phyloP scores from a whole-genome alignment of 2,329 filamentous ascomycete species.

The Fusarium setosum region DNA sequence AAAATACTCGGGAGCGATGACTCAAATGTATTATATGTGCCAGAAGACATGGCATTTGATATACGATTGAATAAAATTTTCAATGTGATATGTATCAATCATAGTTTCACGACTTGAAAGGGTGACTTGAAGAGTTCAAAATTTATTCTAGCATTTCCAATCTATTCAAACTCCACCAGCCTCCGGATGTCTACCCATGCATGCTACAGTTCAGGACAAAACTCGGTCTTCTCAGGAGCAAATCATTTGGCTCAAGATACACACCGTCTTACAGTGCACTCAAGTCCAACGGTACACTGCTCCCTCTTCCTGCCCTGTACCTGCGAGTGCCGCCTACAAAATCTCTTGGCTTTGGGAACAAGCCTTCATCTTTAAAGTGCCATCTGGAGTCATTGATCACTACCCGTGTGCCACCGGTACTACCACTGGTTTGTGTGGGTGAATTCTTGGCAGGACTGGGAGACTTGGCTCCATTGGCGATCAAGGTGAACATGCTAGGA shows the following conservation, averaged over 20 bases:
- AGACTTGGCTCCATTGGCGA: constrained; percentile 69
- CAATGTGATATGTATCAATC: not conserved
- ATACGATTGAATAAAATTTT: constrained; percentile 19
- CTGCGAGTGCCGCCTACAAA: constrained; percentile 80
- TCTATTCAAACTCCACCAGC: constrained; percentile 20
- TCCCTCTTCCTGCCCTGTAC: constrained; percentile 92
- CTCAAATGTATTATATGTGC: constrained; percentile 43
- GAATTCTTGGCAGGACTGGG: constrained; percentile 57
- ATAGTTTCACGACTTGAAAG: not conserved
- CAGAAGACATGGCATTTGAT: constrained; percentile 10
- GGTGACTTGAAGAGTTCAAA: not conserved
- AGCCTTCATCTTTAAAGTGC: constrained; percentile 85
- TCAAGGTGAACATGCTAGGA: constrained; percentile 80
- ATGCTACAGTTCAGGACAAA: constrained; percentile 4
- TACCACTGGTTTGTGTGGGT: constrained; percentile 44
- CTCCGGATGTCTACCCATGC: constrained; percentile 13
- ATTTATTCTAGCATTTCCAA: constrained; percentile 31
- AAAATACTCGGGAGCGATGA: constrained; percentile 39
- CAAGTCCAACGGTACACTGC: constrained; percentile 92
- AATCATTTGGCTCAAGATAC: constrained; percentile 21
- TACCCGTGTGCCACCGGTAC: constrained; percentile 53
- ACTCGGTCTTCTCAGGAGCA: constrained; percentile 3
- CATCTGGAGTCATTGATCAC: constrained; percentile 83
- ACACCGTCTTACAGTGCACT: constrained; percentile 58
- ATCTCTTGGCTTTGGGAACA: constrained; percentile 86